A percentile compares a stretch with the other conserved stretches of the same genome.
Conservation (phyloP, 208 protist species). For the Wallacemonas rigidus region DNA sequence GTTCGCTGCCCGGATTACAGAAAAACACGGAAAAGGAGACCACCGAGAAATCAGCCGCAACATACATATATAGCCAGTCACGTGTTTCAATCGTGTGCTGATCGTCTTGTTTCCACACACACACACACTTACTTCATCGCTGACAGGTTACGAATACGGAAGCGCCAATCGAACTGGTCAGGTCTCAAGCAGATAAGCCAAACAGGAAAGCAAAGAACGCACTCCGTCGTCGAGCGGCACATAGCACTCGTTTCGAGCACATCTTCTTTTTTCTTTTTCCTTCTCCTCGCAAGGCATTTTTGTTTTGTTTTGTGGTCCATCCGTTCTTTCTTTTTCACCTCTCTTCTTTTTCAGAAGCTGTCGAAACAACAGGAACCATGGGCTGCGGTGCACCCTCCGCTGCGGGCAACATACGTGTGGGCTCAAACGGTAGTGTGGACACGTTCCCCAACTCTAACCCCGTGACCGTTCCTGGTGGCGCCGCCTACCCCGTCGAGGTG, state of each 20-base stretch:
- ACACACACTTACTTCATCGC: no score
- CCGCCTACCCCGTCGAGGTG: background rate
- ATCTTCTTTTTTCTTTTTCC: slow-evolving; percentile 15
- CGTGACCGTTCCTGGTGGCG: background rate
- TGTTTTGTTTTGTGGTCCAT: background rate
- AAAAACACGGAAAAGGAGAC: no score
- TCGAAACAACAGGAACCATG: background rate
- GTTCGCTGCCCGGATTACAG: no score
- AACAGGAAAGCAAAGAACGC: no score
- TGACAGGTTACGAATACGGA: no score
- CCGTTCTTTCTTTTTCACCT: background rate
- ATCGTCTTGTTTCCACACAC: no score
- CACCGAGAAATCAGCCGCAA: no score
- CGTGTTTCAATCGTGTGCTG: no score
- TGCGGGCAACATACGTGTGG: background rate
- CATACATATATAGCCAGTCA: no score
- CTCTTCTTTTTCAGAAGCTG: background rate
- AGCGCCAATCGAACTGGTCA: no score
- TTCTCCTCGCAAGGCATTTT: background rate
- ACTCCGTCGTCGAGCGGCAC: no score
- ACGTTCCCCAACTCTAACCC: background rate
- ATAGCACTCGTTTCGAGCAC: background rate
- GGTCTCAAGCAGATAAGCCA: no score
- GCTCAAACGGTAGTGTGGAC: background rate
- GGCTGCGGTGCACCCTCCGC: slow-evolving; percentile 7